A percentile compares a stretch with the other conserved stretches of the same genome.
phyloP scores from a whole-genome alignment of 2,329 filamentous ascomycete genomes.

The Trichoderma gracile region DNA sequence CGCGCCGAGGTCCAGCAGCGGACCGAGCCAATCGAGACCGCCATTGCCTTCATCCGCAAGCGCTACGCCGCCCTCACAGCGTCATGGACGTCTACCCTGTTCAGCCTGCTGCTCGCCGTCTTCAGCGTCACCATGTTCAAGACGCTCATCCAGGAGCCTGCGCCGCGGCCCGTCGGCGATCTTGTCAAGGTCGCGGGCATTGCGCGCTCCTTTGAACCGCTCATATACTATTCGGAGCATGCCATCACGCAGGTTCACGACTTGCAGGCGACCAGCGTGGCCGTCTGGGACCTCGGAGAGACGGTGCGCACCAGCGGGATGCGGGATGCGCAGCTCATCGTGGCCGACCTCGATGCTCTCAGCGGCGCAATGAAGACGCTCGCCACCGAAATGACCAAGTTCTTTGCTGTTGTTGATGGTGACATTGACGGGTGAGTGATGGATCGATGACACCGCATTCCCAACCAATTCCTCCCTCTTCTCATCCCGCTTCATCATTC shows the following conservation, averaged over 20 bases:
- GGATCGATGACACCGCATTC: neutral
- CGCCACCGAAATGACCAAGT: slow-evolving; percentile 81
- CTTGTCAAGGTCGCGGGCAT: slow-evolving; percentile 88
- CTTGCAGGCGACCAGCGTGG: slow-evolving; percentile 85
- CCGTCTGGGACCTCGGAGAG: slow-evolving; percentile 93
- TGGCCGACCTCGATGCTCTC: slow-evolving; percentile 79
- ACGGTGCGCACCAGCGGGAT: slow-evolving; percentile 87
- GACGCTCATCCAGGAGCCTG: slow-evolving; percentile 68
- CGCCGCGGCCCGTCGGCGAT: slow-evolving; percentile 53
- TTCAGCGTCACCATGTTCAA: slow-evolving; percentile 66
- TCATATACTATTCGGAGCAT: slow-evolving; percentile 93
- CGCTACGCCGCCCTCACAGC: slow-evolving; percentile 63
- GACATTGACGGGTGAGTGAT: slow-evolving; percentile 75
- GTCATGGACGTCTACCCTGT: slow-evolving; percentile 67
- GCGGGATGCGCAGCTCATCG: slow-evolving; percentile 84
- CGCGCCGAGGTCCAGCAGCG: slow-evolving; percentile 86
- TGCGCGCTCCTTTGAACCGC: slow-evolving; percentile 86
- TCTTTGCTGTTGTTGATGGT: slow-evolving; percentile 90
- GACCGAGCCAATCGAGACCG: slow-evolving; percentile 78
- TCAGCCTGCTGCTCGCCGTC: slow-evolving; percentile 62
- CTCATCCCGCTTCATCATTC: neutral
- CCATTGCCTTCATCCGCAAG: slow-evolving; percentile 62
- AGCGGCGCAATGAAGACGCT: slow-evolving; percentile 83
- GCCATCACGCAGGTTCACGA: slow-evolving; percentile 83
- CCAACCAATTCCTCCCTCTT: neutral